Evolutionary conservation across 306 rosid species (phyloP).

Genomic region (Sophora flavescens): DNA sequence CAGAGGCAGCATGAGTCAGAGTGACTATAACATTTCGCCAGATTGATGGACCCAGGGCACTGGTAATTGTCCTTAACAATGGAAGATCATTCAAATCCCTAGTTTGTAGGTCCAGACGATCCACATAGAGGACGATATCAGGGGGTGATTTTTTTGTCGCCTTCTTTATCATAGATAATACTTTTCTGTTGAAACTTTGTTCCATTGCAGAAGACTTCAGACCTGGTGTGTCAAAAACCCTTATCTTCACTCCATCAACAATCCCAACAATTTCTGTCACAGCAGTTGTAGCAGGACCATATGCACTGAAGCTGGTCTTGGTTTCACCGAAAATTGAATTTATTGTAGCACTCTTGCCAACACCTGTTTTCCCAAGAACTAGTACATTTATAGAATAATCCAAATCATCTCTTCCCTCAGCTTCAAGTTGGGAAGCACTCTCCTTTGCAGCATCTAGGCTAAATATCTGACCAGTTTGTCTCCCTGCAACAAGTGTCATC

Average conservation of each 20-base stretch:
- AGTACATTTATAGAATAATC: constrained; percentile 79
- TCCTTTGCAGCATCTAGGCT: constrained; percentile 81
- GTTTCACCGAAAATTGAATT: constrained; percentile 94
- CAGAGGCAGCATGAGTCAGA: constrained; percentile 91
- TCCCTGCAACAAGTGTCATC: constrained; percentile 74
- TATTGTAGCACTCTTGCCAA: constrained; percentile 98
- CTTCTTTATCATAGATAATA: constrained; percentile 75
- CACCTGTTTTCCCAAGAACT: constrained; percentile 94
- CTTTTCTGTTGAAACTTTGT: constrained; percentile 68
- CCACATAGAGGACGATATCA: constrained; percentile 92
- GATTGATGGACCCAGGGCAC: constrained; percentile 76
- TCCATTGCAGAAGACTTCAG: constrained; percentile 84
- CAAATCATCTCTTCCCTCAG: constrained; percentile 70
- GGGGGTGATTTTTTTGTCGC: constrained; percentile 81
- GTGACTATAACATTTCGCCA: constrained; percentile 86
- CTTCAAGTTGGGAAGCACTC: constrained; percentile 79
- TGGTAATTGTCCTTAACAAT: constrained; percentile 69
- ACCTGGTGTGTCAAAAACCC: constrained; percentile 95
- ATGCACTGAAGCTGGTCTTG: constrained; percentile 74
- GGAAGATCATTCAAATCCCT: constrained; percentile 94
- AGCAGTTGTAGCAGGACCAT: constrained; percentile 80
- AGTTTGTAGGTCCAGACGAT: constrained; percentile 87
- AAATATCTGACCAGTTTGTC: constrained; percentile 67
- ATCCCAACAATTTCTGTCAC: constrained; percentile 84
- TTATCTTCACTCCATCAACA: constrained; percentile 83